Evolutionary conservation across 2,329 filamentous ascomycete genomes (phyloP), one percentile per base, ranked within the genome.

Genomic region (Fusarium keratoplasticum): DNA sequence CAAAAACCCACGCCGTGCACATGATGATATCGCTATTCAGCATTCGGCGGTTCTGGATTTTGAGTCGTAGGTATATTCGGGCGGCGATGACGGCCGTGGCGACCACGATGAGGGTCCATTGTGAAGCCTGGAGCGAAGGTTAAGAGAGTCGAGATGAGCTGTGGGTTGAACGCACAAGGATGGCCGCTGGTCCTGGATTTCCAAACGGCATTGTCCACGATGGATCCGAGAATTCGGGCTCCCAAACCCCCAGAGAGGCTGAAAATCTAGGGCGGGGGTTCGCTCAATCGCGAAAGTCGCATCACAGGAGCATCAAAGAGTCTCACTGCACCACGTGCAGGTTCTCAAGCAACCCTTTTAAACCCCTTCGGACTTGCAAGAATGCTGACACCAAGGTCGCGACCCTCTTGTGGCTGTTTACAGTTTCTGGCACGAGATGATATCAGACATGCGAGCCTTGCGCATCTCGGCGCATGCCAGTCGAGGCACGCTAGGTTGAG

Each of bases 1-100:
- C 75, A 0, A 55, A 68, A 1, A 74, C 22, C 59, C 75, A 77
- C 1, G 75, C 75, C 5, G 64, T 63, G 2, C 75, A 52, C 75
- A 77, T 77, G 5, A 76, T 54, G 0, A 74, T 40, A 5, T 77
- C 75, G 59, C 71, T 77, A 2, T 38, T 25, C 0, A 77, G 62
- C 1, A 77, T 2, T 0, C 54, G 67, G 18, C 73, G 64, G 1
- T 70, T 64, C 38, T 77, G 75, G 0, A 77, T 60, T 7, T 54
- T 54, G 0, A 77, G 57, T 2, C 75, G 73, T 0, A 77, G 69
- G 7, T 77, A 73, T 0, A 77, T 50, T 2, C 74, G 71, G 1
- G 74, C 74, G 9, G 42, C 29, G 13, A 76, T 66, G 14, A 76
- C 71, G 8, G n/a, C 52, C 0, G 67, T 57, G 0, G 74, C 74